Evolutionary conservation across 1,284 basidiomycete genomes (phyloP), one percentile per base, ranked within the genome.

Genomic region (Entoloma clypeatum): DNA sequence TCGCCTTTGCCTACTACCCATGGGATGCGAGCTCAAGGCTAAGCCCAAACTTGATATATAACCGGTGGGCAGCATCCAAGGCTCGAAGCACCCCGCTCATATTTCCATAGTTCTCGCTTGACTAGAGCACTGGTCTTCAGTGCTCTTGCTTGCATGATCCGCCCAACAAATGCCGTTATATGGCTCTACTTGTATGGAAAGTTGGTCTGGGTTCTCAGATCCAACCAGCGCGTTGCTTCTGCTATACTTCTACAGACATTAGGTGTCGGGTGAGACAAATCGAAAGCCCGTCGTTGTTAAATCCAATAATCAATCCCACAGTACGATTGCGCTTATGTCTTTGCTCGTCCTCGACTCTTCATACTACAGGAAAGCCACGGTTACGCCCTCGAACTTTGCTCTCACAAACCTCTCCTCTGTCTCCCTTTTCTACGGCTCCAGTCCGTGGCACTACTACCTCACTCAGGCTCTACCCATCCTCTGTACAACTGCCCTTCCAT

Each of bases 391-490:
- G 32, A 92, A 91, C 58, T 89, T 99, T 58, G 57, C 96, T 19
- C 65, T 71, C 28, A 82, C 85, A 32, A 95, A 96, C 56, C 67
- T 91, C 0, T 86, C 86, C 2, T 72, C 79, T 2, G 74, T 98
- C 13, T 94, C 96, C 0, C 66, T 85, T n/a, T 98, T 97, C 60
- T 99, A 99, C 59, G 96, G 96, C n/a, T 65, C 72, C 2, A 90
- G 80, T 47, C 67, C 86, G 1, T 87, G 82, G 79, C 86, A 95
- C 56, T 99, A 90, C 62, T 98, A 99, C 58, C 47, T 97, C 24
- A 75, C 77, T 0, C 93, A 97, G 65, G 93, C 77, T 0, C 55
- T 98, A 1, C 94, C 95, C 0, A 77, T 96, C 40, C 68, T 95
- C 13, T 81, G 82, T 49, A 79, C 79, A 3, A 83, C 87, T 0